Conservation (phyloP, 202 grass and related monocot species). For the Dendrocalamus latiflorus region DNA sequence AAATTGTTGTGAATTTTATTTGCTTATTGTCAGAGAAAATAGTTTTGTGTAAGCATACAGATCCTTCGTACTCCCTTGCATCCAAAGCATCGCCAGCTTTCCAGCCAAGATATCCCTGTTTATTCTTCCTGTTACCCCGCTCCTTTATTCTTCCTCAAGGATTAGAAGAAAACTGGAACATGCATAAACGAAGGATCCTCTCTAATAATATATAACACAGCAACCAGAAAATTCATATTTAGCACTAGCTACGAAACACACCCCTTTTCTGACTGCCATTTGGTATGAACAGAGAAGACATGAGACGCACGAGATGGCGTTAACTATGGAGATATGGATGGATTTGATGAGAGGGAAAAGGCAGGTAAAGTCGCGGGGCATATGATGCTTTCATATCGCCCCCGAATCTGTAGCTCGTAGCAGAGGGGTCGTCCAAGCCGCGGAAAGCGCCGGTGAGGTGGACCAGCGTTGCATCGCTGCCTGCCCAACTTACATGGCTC, state of each 20-base stretch:
- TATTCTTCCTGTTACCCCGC: too few relatives aligned
- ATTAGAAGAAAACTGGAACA: background rate
- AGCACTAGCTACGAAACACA: too few relatives aligned
- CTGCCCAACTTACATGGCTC: too few relatives aligned
- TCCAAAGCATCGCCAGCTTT: background rate
- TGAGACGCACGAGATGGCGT: too few relatives aligned
- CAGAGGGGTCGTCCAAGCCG: too few relatives aligned
- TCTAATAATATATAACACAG: background rate
- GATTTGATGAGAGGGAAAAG: constrained; percentile 23
- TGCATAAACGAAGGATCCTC: background rate
- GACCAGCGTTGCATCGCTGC: too few relatives aligned
- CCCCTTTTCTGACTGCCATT: background rate
- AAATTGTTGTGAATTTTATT: background rate
- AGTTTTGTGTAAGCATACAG: background rate
- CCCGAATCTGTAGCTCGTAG: too few relatives aligned
- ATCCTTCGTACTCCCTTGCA: background rate
- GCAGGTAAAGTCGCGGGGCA: background rate
- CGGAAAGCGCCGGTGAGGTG: too few relatives aligned
- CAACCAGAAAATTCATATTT: background rate
- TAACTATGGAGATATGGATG: constrained; percentile 12
- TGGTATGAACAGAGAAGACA: too few relatives aligned
- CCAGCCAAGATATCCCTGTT: background rate
- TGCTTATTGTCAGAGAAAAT: background rate
- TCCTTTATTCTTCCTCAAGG: background rate
- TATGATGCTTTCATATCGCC: too few relatives aligned